Base-by-base conservation (phyloP, 2,329 filamentous ascomycete species). In the Fonsecaea multimorphosa region DNA sequence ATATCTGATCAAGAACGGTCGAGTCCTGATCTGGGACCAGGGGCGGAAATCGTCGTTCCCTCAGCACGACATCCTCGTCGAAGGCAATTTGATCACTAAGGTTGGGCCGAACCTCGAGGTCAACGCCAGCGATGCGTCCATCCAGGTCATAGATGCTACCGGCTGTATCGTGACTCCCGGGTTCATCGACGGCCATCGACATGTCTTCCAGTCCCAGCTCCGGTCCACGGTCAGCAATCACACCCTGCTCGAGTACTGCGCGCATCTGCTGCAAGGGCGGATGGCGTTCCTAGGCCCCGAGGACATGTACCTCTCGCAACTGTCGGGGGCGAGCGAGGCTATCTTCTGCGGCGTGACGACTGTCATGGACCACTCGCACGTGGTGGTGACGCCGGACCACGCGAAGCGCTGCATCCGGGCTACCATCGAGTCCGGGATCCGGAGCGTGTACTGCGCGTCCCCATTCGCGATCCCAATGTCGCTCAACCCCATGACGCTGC, bases 291-390 rank as follows among this genome's bases (percentile, higher is more conserved):
- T 70, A 9, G 68, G 78, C 55, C 68, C 76, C 3, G 73, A 78
- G 2, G 82, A 84, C 57, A 70, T 82, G 2, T 82, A 81, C 70
- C 79, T 79, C 73, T 78, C 79, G 12, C 65, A 70, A 40, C 60
- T 68, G 12, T 52, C 57, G 6, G 63, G 63, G 16, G 31, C 46
- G 3, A 16, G 53, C 14, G 68, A 68, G 46, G 63, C 62, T 7
- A 44, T 70, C 16, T 58, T 60, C 36, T 54, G 36, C 9, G 68
- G 68, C 5, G 68, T 67, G 7, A 70, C 73, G 3, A 68, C 73
- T 0, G 73, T 76, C 7, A 70, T 76, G n/a, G 75, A 76, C 59
- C 75, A 77, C 68, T 73, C 74, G 1, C 74, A 76, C 61, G 68
- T 73, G 62, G 72, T 65, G 40, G 67, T 69, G 16, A 57, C 59